A percentile compares a stretch with the other conserved stretches of the same genome.
Evolutionary conservation across 2,329 filamentous ascomycete species (phyloP).

Genomic region (Aspergillus arachidicola): DNA sequence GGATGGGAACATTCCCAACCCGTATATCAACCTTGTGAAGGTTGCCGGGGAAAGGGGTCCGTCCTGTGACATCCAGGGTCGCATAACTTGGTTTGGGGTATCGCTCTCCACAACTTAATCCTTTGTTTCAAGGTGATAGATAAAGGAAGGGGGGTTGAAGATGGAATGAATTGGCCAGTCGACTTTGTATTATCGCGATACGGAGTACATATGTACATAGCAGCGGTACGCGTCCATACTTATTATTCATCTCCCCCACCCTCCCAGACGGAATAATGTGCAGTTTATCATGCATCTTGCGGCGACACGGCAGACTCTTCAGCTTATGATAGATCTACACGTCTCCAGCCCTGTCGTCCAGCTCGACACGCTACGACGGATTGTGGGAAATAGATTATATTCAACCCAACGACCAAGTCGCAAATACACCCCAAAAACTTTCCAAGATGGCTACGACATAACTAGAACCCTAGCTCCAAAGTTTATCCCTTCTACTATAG

Average conservation of each 20-base stretch:
- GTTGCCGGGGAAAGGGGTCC: not conserved
- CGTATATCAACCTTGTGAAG: not conserved
- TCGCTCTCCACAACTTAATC: not conserved
- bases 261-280: not conserved
- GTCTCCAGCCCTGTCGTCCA: not conserved
- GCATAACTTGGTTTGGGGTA: not conserved
- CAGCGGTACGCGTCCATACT: not conserved
- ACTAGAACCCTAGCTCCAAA: not conserved
- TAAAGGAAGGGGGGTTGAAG: too few relatives aligned
- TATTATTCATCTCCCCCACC: not conserved
- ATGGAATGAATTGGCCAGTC: not conserved
- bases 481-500: not conserved
- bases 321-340: slow-evolving; percentile 3
- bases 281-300: not conserved
- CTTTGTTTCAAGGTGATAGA: not conserved
- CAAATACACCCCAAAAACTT: not conserved
- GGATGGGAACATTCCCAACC: not conserved
- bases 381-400: not conserved
- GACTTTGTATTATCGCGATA: not conserved
- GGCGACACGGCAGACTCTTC: not conserved
- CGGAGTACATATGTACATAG: too few relatives aligned
- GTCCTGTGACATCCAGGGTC: not conserved
- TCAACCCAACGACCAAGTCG: not conserved
- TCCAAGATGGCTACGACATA: not conserved
- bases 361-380: not conserved